phyloP scores from a whole-genome alignment of 768 basidiomycete species.

The Cubamyces sp. region DNA sequence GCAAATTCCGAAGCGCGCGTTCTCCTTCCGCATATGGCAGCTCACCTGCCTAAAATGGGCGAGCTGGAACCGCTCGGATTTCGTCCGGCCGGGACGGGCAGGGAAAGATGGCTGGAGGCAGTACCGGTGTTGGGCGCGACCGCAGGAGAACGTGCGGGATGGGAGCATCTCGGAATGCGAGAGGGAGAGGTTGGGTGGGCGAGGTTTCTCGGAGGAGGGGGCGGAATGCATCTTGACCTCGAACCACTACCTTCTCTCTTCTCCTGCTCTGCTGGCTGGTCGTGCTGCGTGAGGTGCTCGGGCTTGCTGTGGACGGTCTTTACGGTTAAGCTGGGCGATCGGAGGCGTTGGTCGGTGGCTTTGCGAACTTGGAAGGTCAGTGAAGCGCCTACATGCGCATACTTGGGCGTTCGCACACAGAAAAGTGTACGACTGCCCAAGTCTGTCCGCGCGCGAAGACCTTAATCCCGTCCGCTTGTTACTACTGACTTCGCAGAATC shows the following conservation, averaged over 20 bases:
- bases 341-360: no score
- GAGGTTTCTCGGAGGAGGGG: slow-evolving; percentile 5
- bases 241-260: slow-evolving; percentile 15
- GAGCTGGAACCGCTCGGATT: slow-evolving; percentile 10
- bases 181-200: neutral
- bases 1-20: slow-evolving; percentile 10
- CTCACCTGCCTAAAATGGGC: slow-evolving; percentile 2
- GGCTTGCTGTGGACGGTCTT: neutral
- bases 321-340: neutral
- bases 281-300: neutral
- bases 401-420: neutral
- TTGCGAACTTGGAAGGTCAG: neutral
- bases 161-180: slow-evolving; percentile 2
- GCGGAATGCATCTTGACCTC: slow-evolving; percentile 19
- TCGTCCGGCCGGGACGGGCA: slow-evolving; percentile 10
- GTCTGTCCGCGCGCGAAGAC: neutral
- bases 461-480: neutral
- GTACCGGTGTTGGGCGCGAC: neutral
- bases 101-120: neutral
- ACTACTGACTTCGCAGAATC: neutral
- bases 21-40: slow-evolving; percentile 2
- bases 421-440: neutral
- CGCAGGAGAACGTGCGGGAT: no score
- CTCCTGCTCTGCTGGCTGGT: neutral
- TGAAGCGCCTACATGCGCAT: neutral